phyloP scores from a whole-genome alignment of 352 stramenopile species.

The Poterioochromonas sp. region DNA sequence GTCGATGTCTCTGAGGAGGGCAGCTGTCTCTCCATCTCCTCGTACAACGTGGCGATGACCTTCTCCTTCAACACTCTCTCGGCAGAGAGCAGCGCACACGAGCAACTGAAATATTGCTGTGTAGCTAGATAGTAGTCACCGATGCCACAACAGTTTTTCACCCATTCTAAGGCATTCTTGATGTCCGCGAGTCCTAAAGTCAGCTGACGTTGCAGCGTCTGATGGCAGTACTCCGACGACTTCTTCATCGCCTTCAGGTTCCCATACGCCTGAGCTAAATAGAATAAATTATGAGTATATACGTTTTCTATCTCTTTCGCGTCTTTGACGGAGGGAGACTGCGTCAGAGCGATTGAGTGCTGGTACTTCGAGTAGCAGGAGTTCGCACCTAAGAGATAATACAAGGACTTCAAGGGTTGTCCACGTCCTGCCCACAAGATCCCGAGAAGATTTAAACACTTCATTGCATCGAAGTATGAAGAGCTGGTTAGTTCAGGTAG shows the following conservation, averaged over 20 bases:
- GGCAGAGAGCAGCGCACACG: background rate
- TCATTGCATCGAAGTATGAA: background rate
- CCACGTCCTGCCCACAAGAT: conserved; percentile 18
- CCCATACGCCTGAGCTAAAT: conserved; percentile 20
- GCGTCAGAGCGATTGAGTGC: background rate
- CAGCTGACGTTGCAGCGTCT: conserved; percentile 15
- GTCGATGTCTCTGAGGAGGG: background rate
- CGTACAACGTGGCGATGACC: background rate
- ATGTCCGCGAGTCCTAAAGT: background rate
- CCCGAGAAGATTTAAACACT: conserved; percentile 7
- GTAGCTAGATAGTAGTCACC: background rate
- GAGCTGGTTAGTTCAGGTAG: background rate
- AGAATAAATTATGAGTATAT: conserved; percentile 24
- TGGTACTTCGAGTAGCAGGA: background rate
- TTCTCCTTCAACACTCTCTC: conserved; percentile 3
- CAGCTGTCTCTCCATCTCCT: background rate
- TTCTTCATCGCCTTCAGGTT: background rate
- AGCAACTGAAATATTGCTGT: background rate
- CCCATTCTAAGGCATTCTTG: conserved; percentile 3
- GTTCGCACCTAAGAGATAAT: background rate
- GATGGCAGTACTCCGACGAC: background rate
- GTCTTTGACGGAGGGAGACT: background rate
- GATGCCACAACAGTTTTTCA: conserved; percentile 13
- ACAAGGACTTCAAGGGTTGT: background rate
- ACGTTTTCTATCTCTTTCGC: background rate